Percentiles rank a stretch among this genome's conserved stretches.
Conservation (phyloP, 106 monocot species). For the Dactylorhiza incarnata region DNA sequence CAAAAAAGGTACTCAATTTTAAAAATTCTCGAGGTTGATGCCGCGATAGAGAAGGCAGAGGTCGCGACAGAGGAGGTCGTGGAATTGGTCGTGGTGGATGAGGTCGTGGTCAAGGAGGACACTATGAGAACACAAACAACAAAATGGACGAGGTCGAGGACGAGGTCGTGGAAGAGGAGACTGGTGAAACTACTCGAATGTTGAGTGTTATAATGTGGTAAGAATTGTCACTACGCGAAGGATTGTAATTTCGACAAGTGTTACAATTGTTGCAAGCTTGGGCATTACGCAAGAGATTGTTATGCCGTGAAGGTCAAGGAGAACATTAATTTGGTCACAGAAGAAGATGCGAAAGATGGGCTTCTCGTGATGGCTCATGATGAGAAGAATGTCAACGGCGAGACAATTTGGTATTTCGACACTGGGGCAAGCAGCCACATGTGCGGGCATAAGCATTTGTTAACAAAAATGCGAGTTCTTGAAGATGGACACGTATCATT, state of each 20-base stretch:
- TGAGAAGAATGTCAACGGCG: background rate
- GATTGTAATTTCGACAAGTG: background rate
- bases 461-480: no score
- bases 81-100: background rate
- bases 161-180: background rate
- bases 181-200: background rate
- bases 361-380: background rate
- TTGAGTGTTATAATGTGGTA: background rate
- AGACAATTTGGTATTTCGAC: no score
- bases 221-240: background rate
- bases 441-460: no score
- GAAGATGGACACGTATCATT: no score
- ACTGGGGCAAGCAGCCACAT: no score
- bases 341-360: background rate
- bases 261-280: background rate
- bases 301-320: background rate
- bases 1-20: conserved; percentile 15
- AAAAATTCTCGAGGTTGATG: conserved; percentile 17
- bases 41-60: conserved; percentile 16
- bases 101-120: background rate
- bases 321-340: background rate
- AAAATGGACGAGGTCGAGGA: background rate
- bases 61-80: background rate
- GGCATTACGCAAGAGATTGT: background rate
- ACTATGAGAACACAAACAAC: background rate